These are phyloP conservation scores for Durotheca rogersii DNA, from an alignment of 495 filamentous ascomycete genomes.

Conservation along the genomic window DNA sequence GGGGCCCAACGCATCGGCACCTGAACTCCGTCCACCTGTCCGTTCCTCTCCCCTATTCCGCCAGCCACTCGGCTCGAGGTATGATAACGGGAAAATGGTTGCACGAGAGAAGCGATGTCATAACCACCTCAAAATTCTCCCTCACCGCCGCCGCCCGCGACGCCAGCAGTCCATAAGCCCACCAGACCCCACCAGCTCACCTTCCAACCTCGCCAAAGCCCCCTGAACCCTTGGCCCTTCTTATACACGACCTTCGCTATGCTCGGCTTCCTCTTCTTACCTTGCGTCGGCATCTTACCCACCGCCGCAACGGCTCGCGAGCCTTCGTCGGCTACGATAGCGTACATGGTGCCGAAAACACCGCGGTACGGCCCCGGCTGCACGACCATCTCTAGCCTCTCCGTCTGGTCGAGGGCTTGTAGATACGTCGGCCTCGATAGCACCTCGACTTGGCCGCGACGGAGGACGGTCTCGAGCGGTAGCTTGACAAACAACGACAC, in stretches of 20 bases:
- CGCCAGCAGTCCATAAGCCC: slow-evolving; percentile 68
- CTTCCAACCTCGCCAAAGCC: slow-evolving; percentile 91
- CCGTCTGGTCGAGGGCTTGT: slow-evolving; percentile 42
- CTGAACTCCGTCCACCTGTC: slow-evolving; percentile 17
- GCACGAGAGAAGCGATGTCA: neutral
- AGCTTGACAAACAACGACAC: slow-evolving; percentile 82
- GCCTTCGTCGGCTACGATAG: slow-evolving; percentile 82
- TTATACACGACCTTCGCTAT: slow-evolving; percentile 50
- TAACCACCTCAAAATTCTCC: slow-evolving; percentile 44
- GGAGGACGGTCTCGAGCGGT: slow-evolving; percentile 87
- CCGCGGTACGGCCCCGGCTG: slow-evolving; percentile 74
- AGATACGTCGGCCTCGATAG: slow-evolving; percentile 45
- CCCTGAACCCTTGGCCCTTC: slow-evolving; percentile 77
- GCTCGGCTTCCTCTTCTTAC: slow-evolving; percentile 39
- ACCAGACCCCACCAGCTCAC: slow-evolving; percentile 94
- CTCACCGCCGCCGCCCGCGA: slow-evolving; percentile 48
- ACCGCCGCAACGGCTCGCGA: slow-evolving; percentile 43
- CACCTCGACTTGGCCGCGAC: slow-evolving; percentile 78
- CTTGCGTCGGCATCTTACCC: slow-evolving; percentile 26
- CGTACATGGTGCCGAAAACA: slow-evolving; percentile 82
- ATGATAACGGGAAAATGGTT: too few relatives aligned
- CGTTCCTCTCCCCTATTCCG: too few relatives aligned
- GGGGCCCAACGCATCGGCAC: slow-evolving; percentile 6
- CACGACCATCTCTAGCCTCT: slow-evolving; percentile 68
- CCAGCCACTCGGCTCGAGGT: too few relatives aligned